Evolutionary conservation across 345 rosid genomes (phyloP).

Genomic region (Salix viminalis): DNA sequence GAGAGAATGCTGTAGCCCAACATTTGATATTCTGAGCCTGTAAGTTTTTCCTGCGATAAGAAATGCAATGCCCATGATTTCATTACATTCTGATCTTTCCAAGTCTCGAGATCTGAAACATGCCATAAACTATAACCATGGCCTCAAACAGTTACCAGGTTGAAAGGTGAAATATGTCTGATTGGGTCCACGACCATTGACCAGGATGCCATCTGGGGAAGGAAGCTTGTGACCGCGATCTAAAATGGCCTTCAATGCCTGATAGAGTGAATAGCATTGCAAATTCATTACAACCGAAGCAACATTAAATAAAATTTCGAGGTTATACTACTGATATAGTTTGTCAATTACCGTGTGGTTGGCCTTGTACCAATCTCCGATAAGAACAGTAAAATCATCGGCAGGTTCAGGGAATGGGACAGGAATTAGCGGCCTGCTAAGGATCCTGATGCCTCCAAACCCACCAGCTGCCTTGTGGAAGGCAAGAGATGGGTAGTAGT

Average conservation of each 20-base stretch:
- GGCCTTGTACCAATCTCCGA: slow-evolving; percentile 85
- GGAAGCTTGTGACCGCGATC: slow-evolving; percentile 26
- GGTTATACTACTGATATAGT: not conserved
- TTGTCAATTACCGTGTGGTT: slow-evolving; percentile 56
- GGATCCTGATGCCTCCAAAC: slow-evolving; percentile 62
- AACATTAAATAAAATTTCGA: not conserved
- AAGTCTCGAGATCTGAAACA: no score
- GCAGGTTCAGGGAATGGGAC: slow-evolving; percentile 67
- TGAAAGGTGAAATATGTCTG: slow-evolving; percentile 12
- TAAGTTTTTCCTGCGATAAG: slow-evolving; percentile 61
- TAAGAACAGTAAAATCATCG: slow-evolving; percentile 65
- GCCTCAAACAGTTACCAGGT: slow-evolving; percentile 2
- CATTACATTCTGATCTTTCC: no score
- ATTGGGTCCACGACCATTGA: slow-evolving; percentile 24
- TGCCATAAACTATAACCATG: no score
- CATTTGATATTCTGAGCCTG: slow-evolving; percentile 82
- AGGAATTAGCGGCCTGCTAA: slow-evolving; percentile 63
- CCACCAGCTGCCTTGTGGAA: slow-evolving; percentile 89
- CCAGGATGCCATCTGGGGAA: slow-evolving; percentile 19
- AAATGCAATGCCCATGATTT: not conserved
- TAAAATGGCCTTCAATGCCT: slow-evolving; percentile 19
- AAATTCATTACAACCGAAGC: not conserved
- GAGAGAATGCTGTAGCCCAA: slow-evolving; percentile 64
- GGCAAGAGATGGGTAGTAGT: slow-evolving; percentile 61
- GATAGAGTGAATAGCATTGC: not conserved